Base-by-base conservation (phyloP, 495 filamentous ascomycete genomes). In the Diplogelasinospora grovesii region DNA sequence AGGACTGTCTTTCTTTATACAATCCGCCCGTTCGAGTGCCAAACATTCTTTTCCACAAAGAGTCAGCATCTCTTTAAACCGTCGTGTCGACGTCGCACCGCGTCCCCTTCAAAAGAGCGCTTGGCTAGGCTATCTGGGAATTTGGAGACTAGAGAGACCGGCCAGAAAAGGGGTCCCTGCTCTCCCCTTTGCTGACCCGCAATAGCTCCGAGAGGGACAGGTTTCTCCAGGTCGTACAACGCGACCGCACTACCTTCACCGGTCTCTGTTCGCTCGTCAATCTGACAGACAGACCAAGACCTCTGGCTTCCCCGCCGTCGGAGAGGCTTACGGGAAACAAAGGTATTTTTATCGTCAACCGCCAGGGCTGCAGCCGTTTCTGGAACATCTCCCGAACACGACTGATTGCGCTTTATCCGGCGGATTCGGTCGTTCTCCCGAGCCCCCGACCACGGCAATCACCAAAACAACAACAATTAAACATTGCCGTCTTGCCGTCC, bases 41-140 rank as follows among this genome's bases (percentile, higher is more conserved):
- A n/a, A n/a, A n/a, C n/a, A n/a, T n/a, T n/a, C n/a, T n/a, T n/a
- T n/a, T n/a, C n/a, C n/a, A n/a, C n/a, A n/a, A n/a, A n/a, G n/a
- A n/a, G n/a, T n/a, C n/a, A n/a, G n/a, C n/a, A n/a, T n/a, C n/a
- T n/a, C n/a, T n/a, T n/a, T n/a, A n/a, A n/a, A n/a, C n/a, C n/a
- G n/a, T n/a, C n/a, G n/a, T n/a, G n/a, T n/a, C n/a, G 24, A 23
- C 24, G 41, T 43, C 24, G 31, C 41, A 43, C 32, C 10, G 9
- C 25, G n/a, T n/a, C n/a, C 27, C 23, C 28, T 46, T 22, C 36
- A 21, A 37, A 24, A 22, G 23, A 40, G 28, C 39, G 28, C 39
- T n/a, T n/a, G n/a, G n/a, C n/a, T n/a, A n/a, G n/a, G n/a, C 15
- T 35, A 37, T 46, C 36, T 35, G 36, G 36, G 36, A 46, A 46